A percentile compares a stretch with the other conserved stretches of the same genome.
Conservation (phyloP, 148 eudicot genomes). For the Chenopodium quinoa region DNA sequence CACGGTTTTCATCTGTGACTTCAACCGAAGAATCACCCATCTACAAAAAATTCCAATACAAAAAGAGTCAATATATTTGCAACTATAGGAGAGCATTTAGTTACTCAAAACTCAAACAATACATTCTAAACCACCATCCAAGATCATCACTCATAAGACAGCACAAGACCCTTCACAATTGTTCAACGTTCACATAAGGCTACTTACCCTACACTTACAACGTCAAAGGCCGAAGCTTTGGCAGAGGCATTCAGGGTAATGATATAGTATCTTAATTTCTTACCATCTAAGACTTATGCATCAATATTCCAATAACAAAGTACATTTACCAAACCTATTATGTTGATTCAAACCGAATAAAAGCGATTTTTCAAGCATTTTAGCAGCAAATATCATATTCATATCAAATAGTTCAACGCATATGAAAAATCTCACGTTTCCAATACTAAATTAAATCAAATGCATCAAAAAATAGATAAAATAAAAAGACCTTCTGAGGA, state of each 20-base stretch:
- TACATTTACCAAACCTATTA: background rate
- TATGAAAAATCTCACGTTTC: background rate
- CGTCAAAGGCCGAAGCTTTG: background rate
- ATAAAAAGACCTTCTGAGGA: conserved; percentile 63
- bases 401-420: background rate
- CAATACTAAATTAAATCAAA: background rate
- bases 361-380: background rate
- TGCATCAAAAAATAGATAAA: background rate
- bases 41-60: conserved; percentile 32
- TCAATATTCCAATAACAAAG: background rate
- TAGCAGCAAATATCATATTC: background rate
- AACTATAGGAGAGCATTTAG: background rate
- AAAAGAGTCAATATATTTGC: background rate
- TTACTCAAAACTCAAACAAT: background rate
- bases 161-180: background rate
- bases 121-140: background rate
- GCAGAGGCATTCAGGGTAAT: background rate
- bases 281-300: too few species aligned
- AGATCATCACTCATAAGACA: background rate
- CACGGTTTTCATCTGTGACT: conserved; percentile 79
- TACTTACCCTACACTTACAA: background rate
- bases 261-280: too few species aligned
- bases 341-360: background rate
- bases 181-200: too few species aligned
- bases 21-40: conserved; percentile 89